Evolutionary conservation across 495 filamentous ascomycete genomes (phyloP), one percentile per base, ranked within the genome.

Genomic region (Penicillium argentinense): DNA sequence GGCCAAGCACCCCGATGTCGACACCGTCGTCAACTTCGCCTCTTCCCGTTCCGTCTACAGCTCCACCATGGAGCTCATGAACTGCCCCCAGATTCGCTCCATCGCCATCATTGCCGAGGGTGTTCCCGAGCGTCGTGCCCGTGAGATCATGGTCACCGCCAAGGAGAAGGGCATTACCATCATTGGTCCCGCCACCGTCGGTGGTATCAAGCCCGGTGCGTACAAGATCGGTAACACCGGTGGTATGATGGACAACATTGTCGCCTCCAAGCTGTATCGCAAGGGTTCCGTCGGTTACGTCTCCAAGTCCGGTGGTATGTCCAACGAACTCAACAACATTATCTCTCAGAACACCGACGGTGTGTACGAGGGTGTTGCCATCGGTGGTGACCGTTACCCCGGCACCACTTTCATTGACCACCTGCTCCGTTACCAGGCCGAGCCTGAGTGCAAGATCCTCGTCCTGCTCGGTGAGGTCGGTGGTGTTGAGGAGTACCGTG

Each of bases 191-290:
- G 93, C 93, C 48, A 98, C 93, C 44, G 93, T 98, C 52, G 93
- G 93, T 83, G 93, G 93, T 63, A 97, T 98, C 79, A 98, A 98
- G 82, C 93, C 93, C 49, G 95, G 93, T 72, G 85, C 87, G 64
- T 98, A 88, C 84, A 98, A 97, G 84, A 98, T 98, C 54, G 93
- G 93, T 71, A 98, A 98, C 81, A 98, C 93, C 53, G 93, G 93
- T 82, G 93, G 93, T 72, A 98, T 98, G 93, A 98, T 98, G 93
- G 93, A 98, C 82, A 98, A 98, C 82, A 98, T 98, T 61, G 93
- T 98, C 48, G 91, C 93, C 57, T 97, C 95, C 72, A 98, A 97
- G 84, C 89, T 98, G 40, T 98, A 98, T 84, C 93, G 93, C 72
- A 89, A 89, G 74, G 93, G 93, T 58, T 97, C 95, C 42, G 91